Evolutionary conservation across 768 basidiomycete species (phyloP), one percentile per base, ranked within the genome.

Genomic region (Hemileccinum rubropunctum): DNA sequence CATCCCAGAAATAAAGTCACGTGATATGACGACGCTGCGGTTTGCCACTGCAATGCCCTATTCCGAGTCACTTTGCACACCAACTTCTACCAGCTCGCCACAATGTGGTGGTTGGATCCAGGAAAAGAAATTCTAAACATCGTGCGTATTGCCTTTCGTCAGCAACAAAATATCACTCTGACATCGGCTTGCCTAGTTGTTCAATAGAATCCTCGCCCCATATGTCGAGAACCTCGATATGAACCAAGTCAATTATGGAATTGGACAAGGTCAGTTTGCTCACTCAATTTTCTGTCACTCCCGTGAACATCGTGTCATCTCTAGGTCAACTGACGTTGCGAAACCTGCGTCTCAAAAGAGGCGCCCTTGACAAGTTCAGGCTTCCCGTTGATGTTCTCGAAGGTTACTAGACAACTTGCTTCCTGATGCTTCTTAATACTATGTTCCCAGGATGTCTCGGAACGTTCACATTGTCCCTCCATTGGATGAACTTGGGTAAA

Each of bases 141-240:
- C 50, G 90, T 91, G 50, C 56, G 41, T 48, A 39, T 44, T 42
- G 14, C 6, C 42, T 28, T 8, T 17, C 23, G 3, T 33, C 30
- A 6, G 44, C 42, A 18, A 37, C 42, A n/a, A 6, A 35, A 23
- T 26, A n/a, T 27, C 23, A 39, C 30, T 34, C 26, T 37, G 36
- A 48, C 41, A 15, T 42, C 21, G 26, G 26, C 14, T 17, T 9
- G 13, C 26, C 23, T 51, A 83, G 89, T 67, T 93, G 58, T 89
- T 97, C 73, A 95, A 95, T 67, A 83, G 88, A 56, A 88, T 94
- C 55, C 82, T 97, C 43, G 90, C 91, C 23, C 94, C 92, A 0
- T 98, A 98, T 79, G 88, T 98, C 57, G 92, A 94, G 74, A 95
- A 98, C 64, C 73, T 99, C 67, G 94, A 98, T 68, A 81, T 93